phyloP scores from a whole-genome alignment of 768 basidiomycete genomes.

The Russula compacta region DNA sequence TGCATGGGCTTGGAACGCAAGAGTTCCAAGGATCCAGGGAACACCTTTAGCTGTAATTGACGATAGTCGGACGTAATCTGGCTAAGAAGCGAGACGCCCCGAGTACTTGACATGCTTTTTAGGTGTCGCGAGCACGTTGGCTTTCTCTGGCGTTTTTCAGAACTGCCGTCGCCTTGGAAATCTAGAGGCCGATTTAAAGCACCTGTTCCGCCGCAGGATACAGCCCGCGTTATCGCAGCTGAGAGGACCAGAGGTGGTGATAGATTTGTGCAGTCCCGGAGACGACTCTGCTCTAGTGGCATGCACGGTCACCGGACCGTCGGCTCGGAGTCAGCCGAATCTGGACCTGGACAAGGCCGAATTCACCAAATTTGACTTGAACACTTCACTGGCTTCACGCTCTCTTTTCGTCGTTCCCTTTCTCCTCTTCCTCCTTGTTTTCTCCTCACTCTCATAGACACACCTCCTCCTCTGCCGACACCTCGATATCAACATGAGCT shows the following conservation, averaged over 20 bases:
- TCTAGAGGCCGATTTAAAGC: neutral
- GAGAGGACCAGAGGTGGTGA: neutral
- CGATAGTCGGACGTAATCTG: slow-evolving; percentile 13
- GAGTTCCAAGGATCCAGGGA: neutral
- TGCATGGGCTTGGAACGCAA: neutral
- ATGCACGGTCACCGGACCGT: neutral
- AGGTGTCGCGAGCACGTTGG: neutral
- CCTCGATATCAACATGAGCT: slow-evolving; percentile 7
- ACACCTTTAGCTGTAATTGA: neutral
- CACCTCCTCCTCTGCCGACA: neutral
- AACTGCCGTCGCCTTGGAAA: neutral
- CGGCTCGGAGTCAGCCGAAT: neutral
- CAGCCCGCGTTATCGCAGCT: neutral
- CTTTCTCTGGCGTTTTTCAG: neutral
- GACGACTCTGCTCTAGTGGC: too few relatives aligned
- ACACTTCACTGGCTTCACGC: neutral
- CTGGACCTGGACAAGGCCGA: too few relatives aligned
- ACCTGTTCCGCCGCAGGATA: neutral
- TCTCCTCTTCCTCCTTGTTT: too few relatives aligned
- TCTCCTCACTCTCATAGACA: neutral
- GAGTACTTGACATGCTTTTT: neutral
- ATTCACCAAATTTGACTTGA: neutral
- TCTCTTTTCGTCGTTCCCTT: neutral
- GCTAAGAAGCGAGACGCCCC: slow-evolving; percentile 5
- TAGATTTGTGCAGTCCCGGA: too few relatives aligned